These are phyloP conservation scores for Tubosaeta brunneosetosa DNA, from an alignment of 768 basidiomycete genomes.

Conservation along the genomic window DNA sequence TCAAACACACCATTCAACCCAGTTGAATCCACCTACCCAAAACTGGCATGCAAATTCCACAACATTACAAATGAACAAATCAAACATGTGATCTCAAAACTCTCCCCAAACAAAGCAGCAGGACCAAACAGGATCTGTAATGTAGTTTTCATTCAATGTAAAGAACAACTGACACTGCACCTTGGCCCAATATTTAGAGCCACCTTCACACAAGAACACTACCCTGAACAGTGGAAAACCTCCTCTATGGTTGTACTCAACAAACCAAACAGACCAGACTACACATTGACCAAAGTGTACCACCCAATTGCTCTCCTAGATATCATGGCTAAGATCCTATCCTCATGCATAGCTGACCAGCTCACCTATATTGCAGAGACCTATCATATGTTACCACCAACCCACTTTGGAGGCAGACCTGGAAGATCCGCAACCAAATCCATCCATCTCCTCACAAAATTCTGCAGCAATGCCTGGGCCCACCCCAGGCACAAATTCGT, in stretches of 20 bases:
- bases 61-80: slow-evolving; percentile 17
- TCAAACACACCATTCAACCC: too few species aligned
- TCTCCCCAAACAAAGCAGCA: slow-evolving; percentile 16
- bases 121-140: background rate
- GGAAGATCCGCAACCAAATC: slow-evolving; percentile 3
- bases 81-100: background rate
- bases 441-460: background rate
- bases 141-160: background rate
- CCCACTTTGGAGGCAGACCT: background rate
- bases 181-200: background rate
- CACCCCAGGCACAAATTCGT: background rate
- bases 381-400: background rate
- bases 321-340: background rate
- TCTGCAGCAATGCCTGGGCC: background rate
- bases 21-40: slow-evolving; percentile 3
- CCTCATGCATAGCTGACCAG: background rate
- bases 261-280: slow-evolving; percentile 35
- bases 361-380: background rate
- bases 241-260: slow-evolving; percentile 29
- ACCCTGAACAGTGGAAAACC: background rate
- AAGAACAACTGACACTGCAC: background rate
- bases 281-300: slow-evolving; percentile 13
- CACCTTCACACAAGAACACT: background rate
- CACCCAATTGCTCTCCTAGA: background rate
- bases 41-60: background rate